phyloP scores from a whole-genome alignment of 345 rosid genomes.

The Mercurialis annua region DNA sequence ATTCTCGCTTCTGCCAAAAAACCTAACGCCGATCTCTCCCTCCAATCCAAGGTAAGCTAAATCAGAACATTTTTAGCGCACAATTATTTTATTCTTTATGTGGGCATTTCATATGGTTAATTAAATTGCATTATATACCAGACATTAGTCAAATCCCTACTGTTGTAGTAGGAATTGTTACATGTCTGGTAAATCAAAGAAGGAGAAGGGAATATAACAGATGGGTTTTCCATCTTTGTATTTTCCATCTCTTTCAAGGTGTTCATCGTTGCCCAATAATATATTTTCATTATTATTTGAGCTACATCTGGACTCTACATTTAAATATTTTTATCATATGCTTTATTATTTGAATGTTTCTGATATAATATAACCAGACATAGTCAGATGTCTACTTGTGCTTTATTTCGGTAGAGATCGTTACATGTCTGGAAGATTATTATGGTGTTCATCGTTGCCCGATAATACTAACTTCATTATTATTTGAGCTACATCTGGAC shows the following conservation, averaged over 20 bases:
- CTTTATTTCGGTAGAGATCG: conserved; percentile 27
- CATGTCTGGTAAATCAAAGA: conserved; percentile 33
- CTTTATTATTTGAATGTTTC: too few species aligned
- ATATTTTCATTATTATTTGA: conserved; percentile 14
- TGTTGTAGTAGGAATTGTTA: conserved; percentile 28
- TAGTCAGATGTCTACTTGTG: conserved; percentile 35
- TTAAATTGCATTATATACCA: not conserved
- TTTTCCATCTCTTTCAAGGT: conserved; percentile 22
- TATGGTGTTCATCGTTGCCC: conserved; percentile 46
- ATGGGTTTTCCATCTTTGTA: conserved; percentile 21
- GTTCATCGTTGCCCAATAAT: conserved; percentile 32
- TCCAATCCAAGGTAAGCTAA: conserved; percentile 22
- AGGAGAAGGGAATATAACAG: conserved; percentile 16
- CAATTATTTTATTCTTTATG: not conserved
- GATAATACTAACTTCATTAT: conserved; percentile 25
- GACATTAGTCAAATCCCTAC: conserved; percentile 27
- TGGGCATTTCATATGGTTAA: too few species aligned
- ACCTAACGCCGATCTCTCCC: not conserved
- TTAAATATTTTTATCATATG: too few species aligned
- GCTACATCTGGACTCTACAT: conserved; percentile 27
- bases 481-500: conserved; percentile 51
- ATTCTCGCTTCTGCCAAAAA: conserved; percentile 22
- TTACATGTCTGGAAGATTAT: conserved; percentile 46
- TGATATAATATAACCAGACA: not conserved
- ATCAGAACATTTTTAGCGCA: not conserved